Evolutionary conservation across 2,329 filamentous ascomycete genomes (phyloP), one percentile per base, ranked within the genome.

Genomic region (Periglandula ipomoeae): DNA sequence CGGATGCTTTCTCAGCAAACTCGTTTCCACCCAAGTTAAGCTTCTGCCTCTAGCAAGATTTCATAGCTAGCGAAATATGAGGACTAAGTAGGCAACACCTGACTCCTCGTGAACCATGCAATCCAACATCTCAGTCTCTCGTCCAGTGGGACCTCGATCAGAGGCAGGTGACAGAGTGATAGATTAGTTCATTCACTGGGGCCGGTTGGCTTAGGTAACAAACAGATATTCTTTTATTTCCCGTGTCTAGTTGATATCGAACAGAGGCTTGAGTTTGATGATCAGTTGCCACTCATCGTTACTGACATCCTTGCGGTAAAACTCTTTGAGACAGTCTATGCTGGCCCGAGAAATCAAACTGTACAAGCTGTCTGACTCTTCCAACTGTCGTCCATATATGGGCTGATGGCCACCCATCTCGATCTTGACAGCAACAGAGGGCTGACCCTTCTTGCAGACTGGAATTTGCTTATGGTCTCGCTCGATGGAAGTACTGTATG

Each of bases 381-480:
- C 93, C 45, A 98, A 79, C 55, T 98, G 93, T 52, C 93, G 86
- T 50, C 93, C 93, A 64, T 98, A 98, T 51, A 85, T 81, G 15
- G 93, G 94, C 73, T 98, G 93, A 65, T 91, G 88, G 50, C 84
- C 72, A 47, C 89, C 91, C 80, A 84, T 84, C 72, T 98, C 94
- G 60, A 98, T 94, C 77, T 98, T 98, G 73, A 98, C 77, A 19
- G 93, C 93, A 9, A 98, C 94, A 1, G 89, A 94, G n/a, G 94
- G 93, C 63, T 95, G 87, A 46, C 91, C 91, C 72, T 89, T 91
- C 70, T 98, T 98, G 74, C 89, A 95, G 50, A 95, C 77, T 9
- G 77, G 79, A 56, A 98, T 84, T 55, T 93, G 82, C 74, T 98
- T 98, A 79, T 98, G 93, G 58, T 98, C 94, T 64, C 94, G 85